Evolutionary conservation across 345 rosid genomes (phyloP).

Genomic region (Garcia nutans): DNA sequence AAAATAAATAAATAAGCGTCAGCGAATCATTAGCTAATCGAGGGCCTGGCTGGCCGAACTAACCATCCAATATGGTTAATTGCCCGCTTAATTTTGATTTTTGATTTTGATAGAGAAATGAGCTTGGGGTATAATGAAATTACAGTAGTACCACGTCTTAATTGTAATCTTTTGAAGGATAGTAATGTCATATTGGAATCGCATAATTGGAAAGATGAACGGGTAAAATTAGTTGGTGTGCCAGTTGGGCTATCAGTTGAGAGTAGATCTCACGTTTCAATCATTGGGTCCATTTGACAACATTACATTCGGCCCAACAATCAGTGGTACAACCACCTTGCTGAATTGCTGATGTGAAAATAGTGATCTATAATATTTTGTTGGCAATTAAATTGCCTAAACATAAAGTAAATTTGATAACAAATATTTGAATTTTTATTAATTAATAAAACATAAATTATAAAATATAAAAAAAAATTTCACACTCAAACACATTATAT

Average conservation of each 20-base stretch:
- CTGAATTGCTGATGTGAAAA: background rate
- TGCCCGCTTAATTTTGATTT: constrained; percentile 26
- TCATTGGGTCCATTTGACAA: background rate
- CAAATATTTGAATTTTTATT: too few species aligned
- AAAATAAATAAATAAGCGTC: constrained; percentile 10
- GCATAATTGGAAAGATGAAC: background rate
- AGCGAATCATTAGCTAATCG: background rate
- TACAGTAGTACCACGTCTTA: constrained; percentile 17
- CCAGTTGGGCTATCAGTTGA: background rate
- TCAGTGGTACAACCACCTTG: background rate
- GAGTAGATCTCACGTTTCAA: constrained; percentile 5
- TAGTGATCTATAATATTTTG: too few species aligned
- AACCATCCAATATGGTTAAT: constrained; percentile 25
- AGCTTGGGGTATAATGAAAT: constrained; percentile 3
- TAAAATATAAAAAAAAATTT: too few species aligned
- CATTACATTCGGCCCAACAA: background rate
- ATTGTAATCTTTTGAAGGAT: background rate
- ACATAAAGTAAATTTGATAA: too few species aligned
- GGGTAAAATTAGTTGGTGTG: background rate
- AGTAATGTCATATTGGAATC: background rate
- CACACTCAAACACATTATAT: too few species aligned
- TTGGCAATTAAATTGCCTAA: too few species aligned
- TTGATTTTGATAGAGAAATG: background rate
- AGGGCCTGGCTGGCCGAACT: background rate
- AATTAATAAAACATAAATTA: too few species aligned